These are phyloP conservation scores for Amanita jacksonii DNA, from an alignment of 768 basidiomycete genomes.

Conservation along the genomic window DNA sequence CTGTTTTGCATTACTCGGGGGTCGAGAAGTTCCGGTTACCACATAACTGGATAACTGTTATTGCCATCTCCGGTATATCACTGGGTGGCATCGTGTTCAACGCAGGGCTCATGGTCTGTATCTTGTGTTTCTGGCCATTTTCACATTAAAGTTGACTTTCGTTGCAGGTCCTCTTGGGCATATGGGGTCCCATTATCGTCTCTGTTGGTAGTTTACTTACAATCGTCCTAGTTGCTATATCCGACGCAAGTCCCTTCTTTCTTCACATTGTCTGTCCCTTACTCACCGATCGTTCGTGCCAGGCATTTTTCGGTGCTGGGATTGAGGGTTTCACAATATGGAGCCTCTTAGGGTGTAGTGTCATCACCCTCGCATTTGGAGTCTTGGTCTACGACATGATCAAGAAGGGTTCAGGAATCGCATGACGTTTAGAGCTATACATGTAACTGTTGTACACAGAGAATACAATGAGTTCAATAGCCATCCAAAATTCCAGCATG, in stretches of 20 bases:
- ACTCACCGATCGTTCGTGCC: conserved; percentile 1
- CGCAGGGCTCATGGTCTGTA: conserved; percentile 71
- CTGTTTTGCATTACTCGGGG: conserved; percentile 57
- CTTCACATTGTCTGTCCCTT: too few relatives aligned
- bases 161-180: conserved; percentile 60
- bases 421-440: neutral
- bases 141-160: conserved; percentile 5
- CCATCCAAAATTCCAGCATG: conserved; percentile 5
- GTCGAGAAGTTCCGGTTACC: conserved; percentile 65
- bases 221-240: conserved; percentile 78
- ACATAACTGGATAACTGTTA: conserved; percentile 28
- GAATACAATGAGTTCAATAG: neutral
- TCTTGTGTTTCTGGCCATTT: neutral
- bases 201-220: conserved; percentile 93
- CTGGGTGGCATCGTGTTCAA: conserved; percentile 71
- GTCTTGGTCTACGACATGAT: conserved; percentile 70
- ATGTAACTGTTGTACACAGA: neutral
- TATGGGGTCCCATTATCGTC: conserved; percentile 83
- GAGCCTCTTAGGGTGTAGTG: conserved; percentile 67
- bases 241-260: conserved; percentile 42
- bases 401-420: conserved; percentile 16
- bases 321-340: conserved; percentile 53
- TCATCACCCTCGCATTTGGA: conserved; percentile 78
- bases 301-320: conserved; percentile 53
- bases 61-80: conserved; percentile 60